Evolutionary conservation across 352 stramenopile species (phyloP), one percentile per base, ranked within the genome.

Genomic region (Globisporangium paroecandrum): DNA sequence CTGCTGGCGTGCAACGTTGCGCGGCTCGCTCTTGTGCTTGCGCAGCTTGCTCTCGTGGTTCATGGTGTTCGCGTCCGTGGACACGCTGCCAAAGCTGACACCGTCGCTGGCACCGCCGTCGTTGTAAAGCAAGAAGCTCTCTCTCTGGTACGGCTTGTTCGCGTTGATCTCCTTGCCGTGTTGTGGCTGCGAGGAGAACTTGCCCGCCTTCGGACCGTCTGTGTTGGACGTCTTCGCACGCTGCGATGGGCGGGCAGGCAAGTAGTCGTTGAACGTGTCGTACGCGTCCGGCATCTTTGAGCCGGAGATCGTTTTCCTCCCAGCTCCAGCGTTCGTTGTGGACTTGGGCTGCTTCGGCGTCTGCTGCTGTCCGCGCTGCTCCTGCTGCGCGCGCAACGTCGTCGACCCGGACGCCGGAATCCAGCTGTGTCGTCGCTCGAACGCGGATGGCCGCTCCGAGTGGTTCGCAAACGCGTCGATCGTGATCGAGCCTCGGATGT

Each of bases 241-340:
- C 20, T 80, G 77, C 10, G 80, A 77, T n/a, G 79, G 76, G 4
- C 73, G 83, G 24, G 77, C 68, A 1, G 77, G 79, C 65, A 91
- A 66, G 55, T 90, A 91, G 71, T 93, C 80, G 69, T 93, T 91
- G 59, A 93, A 93, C 20, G 79, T 79, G 18, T 90, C 85, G 65
- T 93, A 93, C 27, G 80, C 75, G 56, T 71, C 66, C 7, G 66
- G 58, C 9, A 51, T 77, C 74, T 56, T 74, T 54, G 41, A 34
- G 0, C 41, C 32, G 15, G 41, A 49, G 41, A 49, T 49, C 41
- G 41, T 49, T 18, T 49, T 49, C 15, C 41, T 20, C 15, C 41
- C 41, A 49, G 41, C 41, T 2, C 15, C 24, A 6, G 49, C 20
- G 12, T 36, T 36, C n/a, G 24, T 71, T 15, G 54, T 51, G 2